Percentiles rank a stretch among this genome's conserved stretches.
Evolutionary conservation across 768 basidiomycete genomes (phyloP).

Genomic region (Suillus bovinus): DNA sequence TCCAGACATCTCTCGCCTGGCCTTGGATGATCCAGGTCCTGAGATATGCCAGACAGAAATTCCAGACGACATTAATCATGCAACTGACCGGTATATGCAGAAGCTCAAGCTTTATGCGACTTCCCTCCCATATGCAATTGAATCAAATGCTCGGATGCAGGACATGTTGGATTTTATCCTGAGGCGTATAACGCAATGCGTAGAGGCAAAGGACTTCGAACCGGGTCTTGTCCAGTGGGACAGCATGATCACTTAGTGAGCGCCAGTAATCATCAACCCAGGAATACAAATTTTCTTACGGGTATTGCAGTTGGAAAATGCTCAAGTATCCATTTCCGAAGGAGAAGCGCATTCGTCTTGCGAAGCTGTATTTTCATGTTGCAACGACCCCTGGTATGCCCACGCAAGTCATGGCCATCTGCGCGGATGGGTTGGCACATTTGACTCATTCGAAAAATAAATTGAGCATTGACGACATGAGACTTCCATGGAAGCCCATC

Average conservation of each 20-base stretch:
- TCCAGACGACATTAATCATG: constrained; percentile 32
- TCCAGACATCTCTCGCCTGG: constrained; percentile 49
- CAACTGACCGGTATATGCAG: constrained; percentile 48
- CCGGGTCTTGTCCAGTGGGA: constrained; percentile 82
- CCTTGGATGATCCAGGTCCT: constrained; percentile 39
- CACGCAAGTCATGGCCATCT: constrained; percentile 62
- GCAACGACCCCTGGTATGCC: constrained; percentile 78
- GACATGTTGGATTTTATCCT: constrained; percentile 73
- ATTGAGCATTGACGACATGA: constrained; percentile 73
- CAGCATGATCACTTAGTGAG: constrained; percentile 71
- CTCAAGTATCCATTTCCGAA: constrained; percentile 88
- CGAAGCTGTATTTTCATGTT: constrained; percentile 78
- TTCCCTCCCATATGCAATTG: constrained; percentile 75
- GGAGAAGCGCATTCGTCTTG: constrained; percentile 69
- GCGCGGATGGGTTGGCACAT: constrained; percentile 60
- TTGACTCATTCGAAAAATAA: constrained; percentile 72
- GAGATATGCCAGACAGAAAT: constrained; percentile 19
- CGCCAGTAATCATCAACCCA: constrained; percentile 19
- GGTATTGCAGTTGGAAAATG: constrained; percentile 63
- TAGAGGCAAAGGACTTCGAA: constrained; percentile 82
- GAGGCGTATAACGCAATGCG: constrained; percentile 65
- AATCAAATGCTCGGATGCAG: constrained; percentile 75
- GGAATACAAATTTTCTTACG: constrained; percentile 17
- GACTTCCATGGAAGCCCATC: constrained; percentile 81
- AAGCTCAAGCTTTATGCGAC: constrained; percentile 65